A percentile compares a stretch with the other conserved stretches of the same genome.
phyloP scores from a whole-genome alignment of 1,284 basidiomycete genomes.

The Ceratobasidium sp. region DNA sequence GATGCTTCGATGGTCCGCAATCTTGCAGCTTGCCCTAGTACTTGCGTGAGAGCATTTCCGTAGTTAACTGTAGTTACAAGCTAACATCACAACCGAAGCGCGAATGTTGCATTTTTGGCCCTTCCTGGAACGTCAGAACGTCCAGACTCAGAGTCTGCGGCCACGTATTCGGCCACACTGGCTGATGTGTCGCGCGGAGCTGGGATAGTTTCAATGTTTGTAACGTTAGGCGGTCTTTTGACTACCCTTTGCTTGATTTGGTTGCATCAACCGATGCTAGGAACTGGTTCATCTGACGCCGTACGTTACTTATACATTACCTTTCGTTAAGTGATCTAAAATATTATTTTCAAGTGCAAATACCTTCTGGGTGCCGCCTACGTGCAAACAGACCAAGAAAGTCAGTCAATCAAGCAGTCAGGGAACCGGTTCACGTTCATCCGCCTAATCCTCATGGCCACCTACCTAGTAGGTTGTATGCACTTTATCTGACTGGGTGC shows the following conservation, averaged over 20 bases:
- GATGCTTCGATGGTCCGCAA: neutral
- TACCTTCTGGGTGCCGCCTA: constrained; percentile 11
- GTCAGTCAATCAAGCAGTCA: neutral
- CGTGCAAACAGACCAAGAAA: neutral
- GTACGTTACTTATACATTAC: neutral
- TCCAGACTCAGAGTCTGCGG: neutral
- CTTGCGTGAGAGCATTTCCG: constrained; percentile 1
- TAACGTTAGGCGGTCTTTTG: constrained; percentile 24
- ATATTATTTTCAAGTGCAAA: constrained; percentile 6
- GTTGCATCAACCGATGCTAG: constrained; percentile 17
- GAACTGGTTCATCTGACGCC: constrained; percentile 11
- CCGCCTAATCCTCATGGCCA: constrained; percentile 18
- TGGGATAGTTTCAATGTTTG: constrained; percentile 28
- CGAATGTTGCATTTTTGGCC: constrained; percentile 30
- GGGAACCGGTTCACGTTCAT: constrained; percentile 9
- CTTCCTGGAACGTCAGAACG: constrained; percentile 13
- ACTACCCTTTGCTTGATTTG: constrained; percentile 20
- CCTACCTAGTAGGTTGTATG: constrained; percentile 10
- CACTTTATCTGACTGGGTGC: no score
- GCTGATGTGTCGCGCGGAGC: constrained; percentile 18
- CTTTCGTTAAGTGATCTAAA: neutral
- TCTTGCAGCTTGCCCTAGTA: constrained; percentile 15
- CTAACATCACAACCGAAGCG: neutral
- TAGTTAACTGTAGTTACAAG: neutral
- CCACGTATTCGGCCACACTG: neutral